These are phyloP conservation scores for Macrotyloma uniflorum DNA, from an alignment of 306 rosid genomes.

Conservation along the genomic window DNA sequence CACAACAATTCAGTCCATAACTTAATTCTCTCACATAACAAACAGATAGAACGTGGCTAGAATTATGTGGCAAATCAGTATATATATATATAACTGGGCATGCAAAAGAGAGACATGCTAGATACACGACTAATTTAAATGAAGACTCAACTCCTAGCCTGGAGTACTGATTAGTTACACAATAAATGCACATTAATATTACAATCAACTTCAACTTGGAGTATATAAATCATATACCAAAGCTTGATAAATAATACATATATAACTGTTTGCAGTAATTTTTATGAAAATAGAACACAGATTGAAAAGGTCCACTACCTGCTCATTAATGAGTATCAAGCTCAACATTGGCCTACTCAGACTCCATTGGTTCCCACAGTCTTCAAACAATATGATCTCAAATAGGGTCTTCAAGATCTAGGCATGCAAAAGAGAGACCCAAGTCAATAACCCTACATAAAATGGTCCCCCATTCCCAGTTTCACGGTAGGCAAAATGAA, in stretches of 20 bases:
- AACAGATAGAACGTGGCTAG: not conserved
- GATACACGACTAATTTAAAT: not conserved
- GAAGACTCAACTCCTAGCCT: not conserved
- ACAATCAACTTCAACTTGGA: slow-evolving; percentile 26
- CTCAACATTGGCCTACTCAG: slow-evolving; percentile 98
- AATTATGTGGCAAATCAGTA: slow-evolving; percentile 1
- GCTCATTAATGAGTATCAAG: slow-evolving; percentile 86
- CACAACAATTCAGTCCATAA: slow-evolving; percentile 23
- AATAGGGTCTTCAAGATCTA: slow-evolving; percentile 90
- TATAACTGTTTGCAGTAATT: slow-evolving; percentile 2
- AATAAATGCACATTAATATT: slow-evolving; percentile 6
- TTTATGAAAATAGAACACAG: not conserved
- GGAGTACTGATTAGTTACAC: slow-evolving; percentile 14
- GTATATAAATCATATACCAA: not conserved
- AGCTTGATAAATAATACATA: not conserved
- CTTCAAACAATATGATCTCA: slow-evolving; percentile 91
- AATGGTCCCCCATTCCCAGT: not conserved
- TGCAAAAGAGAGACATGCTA: no score
- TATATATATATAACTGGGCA: no score
- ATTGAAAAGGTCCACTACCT: slow-evolving; percentile 53
- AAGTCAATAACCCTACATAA: slow-evolving; percentile 27
- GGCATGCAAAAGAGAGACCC: slow-evolving; percentile 39
- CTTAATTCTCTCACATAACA: slow-evolving; percentile 8
- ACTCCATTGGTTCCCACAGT: slow-evolving; percentile 93
- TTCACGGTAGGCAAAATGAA: slow-evolving; percentile 4